phyloP scores from a whole-genome alignment of 768 basidiomycete species.

The Wakefieldia striispora region DNA sequence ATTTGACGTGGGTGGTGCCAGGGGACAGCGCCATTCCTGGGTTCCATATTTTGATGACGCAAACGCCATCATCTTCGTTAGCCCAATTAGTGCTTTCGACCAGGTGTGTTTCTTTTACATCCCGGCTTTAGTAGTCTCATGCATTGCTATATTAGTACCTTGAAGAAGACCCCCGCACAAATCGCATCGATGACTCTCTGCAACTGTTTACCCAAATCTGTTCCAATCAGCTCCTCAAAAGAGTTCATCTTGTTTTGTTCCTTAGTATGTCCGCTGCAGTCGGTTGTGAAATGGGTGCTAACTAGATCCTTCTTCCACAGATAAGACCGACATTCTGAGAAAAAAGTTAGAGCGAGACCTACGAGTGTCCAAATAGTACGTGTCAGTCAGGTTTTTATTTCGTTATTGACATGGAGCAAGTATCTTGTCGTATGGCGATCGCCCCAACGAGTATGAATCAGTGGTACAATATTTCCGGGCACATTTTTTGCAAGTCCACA shows the following conservation, averaged over 20 bases:
- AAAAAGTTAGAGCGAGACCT: conserved; percentile 70
- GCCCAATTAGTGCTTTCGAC: conserved; percentile 77
- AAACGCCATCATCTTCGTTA: conserved; percentile 78
- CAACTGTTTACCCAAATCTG: conserved; percentile 86
- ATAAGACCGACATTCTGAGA: conserved; percentile 77
- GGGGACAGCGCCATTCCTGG: conserved; percentile 75
- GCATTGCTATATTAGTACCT: conserved; percentile 55
- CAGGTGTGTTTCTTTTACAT: conserved; percentile 42
- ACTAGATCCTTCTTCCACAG: conserved; percentile 31
- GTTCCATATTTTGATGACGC: conserved; percentile 67
- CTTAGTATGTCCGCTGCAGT: conserved; percentile 41
- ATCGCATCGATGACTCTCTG: conserved; percentile 85
- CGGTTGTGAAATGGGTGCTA: neutral
- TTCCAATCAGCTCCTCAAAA: conserved; percentile 75
- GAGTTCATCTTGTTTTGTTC: conserved; percentile 58
- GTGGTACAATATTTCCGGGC: conserved; percentile 86
- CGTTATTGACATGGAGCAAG: conserved; percentile 34
- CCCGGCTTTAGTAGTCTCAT: neutral
- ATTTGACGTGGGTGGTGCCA: conserved; percentile 69
- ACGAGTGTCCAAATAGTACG: conserved; percentile 78
- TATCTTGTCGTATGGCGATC: conserved; percentile 79
- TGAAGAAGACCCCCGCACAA: conserved; percentile 82
- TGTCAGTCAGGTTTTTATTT: neutral
- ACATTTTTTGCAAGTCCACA: conserved; percentile 79
- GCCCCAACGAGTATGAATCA: conserved; percentile 77